Evolutionary conservation across 192 early-diverging fungal species (phyloP).

Genomic region (Dissophora globulifera): DNA sequence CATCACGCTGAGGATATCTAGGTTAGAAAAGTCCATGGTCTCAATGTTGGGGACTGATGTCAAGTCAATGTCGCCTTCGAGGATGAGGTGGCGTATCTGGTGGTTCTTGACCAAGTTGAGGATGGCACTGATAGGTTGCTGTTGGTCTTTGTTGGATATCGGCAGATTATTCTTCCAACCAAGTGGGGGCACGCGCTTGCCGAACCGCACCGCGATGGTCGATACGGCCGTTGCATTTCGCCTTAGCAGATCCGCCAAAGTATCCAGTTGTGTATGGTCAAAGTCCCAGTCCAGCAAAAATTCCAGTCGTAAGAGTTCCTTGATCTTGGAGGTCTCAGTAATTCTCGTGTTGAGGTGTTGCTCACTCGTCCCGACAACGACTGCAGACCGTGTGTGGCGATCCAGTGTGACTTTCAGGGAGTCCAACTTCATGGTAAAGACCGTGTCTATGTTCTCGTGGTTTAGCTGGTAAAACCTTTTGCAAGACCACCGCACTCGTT

Average conservation of each 20-base stretch:
- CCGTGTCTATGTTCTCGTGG: conserved; percentile 12
- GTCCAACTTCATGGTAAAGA: conserved; percentile 22
- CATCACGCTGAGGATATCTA: conserved; percentile 40
- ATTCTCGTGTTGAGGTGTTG: conserved; percentile 9
- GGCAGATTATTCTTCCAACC: conserved; percentile 20
- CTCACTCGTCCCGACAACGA: conserved; percentile 1
- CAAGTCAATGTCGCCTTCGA: conserved; percentile 42
- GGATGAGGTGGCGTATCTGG: conserved; percentile 21
- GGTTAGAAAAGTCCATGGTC: conserved; percentile 38
- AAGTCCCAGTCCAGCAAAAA: conserved; percentile 36
- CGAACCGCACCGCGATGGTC: conserved; percentile 15
- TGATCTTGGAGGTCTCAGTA: conserved; percentile 18
- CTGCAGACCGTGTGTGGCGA: conserved; percentile 7
- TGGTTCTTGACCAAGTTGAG: conserved; percentile 22
- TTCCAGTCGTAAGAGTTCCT: conserved; percentile 25
- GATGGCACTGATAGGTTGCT: conserved; percentile 25
- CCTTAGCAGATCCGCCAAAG: conserved; percentile 4
- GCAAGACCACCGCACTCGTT: conserved; percentile 31
- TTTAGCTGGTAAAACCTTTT: conserved; percentile 15
- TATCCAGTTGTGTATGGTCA: conserved; percentile 1
- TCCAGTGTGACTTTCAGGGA: conserved; percentile 5
- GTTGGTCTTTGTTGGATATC: not conserved
- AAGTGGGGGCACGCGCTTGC: conserved; percentile 9
- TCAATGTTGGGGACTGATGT: conserved; percentile 37
- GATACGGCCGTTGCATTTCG: conserved; percentile 8